Percentiles rank a stretch among this genome's conserved stretches.
phyloP scores from a whole-genome alignment of 2,329 filamentous ascomycete species.

The Penicillium paneum region DNA sequence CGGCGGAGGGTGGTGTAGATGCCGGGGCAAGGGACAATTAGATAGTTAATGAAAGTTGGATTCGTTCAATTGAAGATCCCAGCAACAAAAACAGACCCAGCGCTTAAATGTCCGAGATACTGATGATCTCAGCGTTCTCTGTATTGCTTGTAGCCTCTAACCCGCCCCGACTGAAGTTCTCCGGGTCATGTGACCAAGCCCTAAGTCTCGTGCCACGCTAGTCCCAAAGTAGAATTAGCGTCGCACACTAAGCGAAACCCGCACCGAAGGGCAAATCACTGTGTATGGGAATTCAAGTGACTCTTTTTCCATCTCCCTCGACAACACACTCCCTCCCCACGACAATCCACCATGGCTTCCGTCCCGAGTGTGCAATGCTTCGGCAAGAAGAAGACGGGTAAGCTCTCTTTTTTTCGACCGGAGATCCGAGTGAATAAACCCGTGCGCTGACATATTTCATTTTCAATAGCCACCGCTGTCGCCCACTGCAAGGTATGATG shows the following conservation, averaged over 20 bases:
- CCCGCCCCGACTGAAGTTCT: constrained; percentile 5
- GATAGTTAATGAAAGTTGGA: background rate
- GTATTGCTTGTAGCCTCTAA: constrained; percentile 3
- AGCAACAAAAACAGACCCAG: background rate
- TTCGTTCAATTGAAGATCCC: background rate
- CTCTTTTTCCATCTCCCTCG: constrained; percentile 35
- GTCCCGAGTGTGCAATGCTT: constrained; percentile 92
- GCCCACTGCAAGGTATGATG: constrained; percentile 82
- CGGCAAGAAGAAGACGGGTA: constrained; percentile 91
- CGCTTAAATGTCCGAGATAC: background rate
- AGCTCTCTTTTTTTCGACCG: constrained; percentile 20
- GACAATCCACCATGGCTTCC: constrained; percentile 66
- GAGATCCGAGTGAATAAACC: constrained; percentile 1
- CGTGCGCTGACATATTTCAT: constrained; percentile 32
- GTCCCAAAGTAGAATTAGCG: constrained; percentile 29
- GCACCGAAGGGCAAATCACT: constrained; percentile 37
- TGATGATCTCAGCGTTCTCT: constrained; percentile 6
- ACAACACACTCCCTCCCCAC: constrained; percentile 41
- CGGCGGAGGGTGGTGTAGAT: background rate
- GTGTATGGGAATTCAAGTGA: constrained; percentile 27
- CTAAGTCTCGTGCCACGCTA: constrained; percentile 25
- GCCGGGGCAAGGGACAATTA: background rate
- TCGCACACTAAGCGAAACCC: constrained; percentile 43
- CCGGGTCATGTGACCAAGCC: constrained; percentile 31
- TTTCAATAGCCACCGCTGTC: constrained; percentile 68